Percentiles rank a stretch among this genome's conserved stretches.
Conservation (phyloP, 306 rosid genomes). For the Chamaecrista fasciculata region DNA sequence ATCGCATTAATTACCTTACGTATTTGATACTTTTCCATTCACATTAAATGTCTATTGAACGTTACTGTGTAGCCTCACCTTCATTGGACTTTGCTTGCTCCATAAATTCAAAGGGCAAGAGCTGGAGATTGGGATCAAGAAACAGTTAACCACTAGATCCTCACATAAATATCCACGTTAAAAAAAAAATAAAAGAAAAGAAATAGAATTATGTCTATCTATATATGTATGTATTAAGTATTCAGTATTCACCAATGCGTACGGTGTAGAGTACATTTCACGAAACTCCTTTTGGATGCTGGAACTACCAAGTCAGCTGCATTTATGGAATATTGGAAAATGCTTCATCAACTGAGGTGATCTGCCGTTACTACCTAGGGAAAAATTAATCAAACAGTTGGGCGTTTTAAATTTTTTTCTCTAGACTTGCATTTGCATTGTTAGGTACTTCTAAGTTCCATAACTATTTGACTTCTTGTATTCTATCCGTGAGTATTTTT, state of each 20-base stretch:
- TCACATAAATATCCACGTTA: constrained; percentile 2
- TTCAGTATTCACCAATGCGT: too few relatives aligned
- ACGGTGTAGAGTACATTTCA: constrained; percentile 11
- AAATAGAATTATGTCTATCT: too few relatives aligned
- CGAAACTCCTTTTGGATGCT: constrained; percentile 24
- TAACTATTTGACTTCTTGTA: neutral
- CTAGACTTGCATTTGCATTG: neutral
- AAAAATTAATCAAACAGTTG: neutral
- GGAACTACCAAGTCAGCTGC: constrained; percentile 37
- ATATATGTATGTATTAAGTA: too few relatives aligned
- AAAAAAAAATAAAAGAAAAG: neutral
- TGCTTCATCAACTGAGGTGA: constrained; percentile 31
- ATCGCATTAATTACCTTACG: constrained; percentile 39
- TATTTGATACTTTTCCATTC: constrained; percentile 31
- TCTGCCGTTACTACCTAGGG: neutral
- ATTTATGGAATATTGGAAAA: constrained; percentile 34
- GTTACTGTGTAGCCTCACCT: constrained; percentile 31
- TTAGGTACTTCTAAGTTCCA: too few relatives aligned
- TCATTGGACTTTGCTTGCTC: constrained; percentile 28
- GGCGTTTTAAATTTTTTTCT: neutral
- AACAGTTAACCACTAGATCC: neutral
- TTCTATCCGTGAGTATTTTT: neutral
- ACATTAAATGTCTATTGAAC: constrained; percentile 32
- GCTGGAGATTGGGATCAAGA: neutral
- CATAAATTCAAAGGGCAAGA: constrained; percentile 21